Base-by-base conservation (phyloP, 192 early-diverging fungal genomes). In the Gonapodya sp. region DNA sequence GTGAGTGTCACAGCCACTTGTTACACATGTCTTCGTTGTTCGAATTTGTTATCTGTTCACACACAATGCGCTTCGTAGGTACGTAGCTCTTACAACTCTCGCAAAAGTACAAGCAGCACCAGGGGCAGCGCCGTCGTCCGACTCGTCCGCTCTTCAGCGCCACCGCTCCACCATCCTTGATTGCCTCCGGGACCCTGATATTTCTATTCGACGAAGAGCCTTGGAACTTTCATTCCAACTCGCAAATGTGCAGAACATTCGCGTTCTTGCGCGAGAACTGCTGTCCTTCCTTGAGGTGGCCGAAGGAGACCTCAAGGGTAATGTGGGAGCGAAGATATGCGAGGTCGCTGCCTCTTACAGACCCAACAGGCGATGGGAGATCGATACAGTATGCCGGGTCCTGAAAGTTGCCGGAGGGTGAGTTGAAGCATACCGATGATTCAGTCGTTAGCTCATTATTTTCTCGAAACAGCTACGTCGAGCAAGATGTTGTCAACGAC, bases 51-150 rank as follows among this genome's bases (percentile, higher is more conserved):
- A 31, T 81, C 32, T 33, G 35, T 0, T 81, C 0, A 73, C 36
- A 35, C 31, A n/a, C 14, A 0, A 36, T 18, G 2, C 1, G 16
- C 16, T n/a, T n/a, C 73, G 36, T 78, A 94, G 93, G 88, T 97
- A 97, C 83, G 97, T 98, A 14, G 98, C 98, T n/a, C 85, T 99
- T 81, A 95, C 95, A n/a, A 98, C 98, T 2, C 88, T 99, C 36
- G 93, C 94, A 35, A 96, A 96, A 0, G 82, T 87, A 18, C 85
- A 86, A 82, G 82, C 81, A 36, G 77, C 87, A 0, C 34, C 75
- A 31, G 30, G 30, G 30, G 34, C 75, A 18, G 34, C 18, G 8
- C 75, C 75, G 8, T 91, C 92, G 77, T 91, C 95, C 73, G 97
- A 99, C 83, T 92, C 93, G 2, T 93, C 95, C 31, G 94, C 97